Percentiles rank a stretch among this genome's conserved stretches.
phyloP scores from a whole-genome alignment of 306 rosid species.

The Rosa rugosa region DNA sequence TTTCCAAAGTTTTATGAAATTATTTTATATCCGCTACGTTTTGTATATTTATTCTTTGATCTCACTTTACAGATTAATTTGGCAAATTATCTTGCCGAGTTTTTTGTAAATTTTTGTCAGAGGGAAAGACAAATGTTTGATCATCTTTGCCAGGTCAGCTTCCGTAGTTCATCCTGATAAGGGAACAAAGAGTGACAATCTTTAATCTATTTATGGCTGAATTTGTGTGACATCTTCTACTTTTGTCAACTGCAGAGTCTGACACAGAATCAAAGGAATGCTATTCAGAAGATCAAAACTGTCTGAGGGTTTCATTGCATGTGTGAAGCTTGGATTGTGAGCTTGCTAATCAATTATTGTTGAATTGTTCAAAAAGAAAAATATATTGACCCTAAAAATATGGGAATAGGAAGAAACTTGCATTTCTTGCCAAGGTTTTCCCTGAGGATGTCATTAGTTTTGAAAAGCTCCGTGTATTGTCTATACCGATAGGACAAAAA shows the following conservation, averaged over 20 bases:
- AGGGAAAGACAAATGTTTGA: conserved; percentile 58
- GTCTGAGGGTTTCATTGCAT: conserved; percentile 29
- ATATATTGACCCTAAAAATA: not conserved
- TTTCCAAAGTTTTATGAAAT: not conserved
- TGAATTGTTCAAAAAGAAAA: not conserved
- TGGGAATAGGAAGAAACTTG: not conserved
- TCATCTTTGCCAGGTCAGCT: conserved; percentile 64
- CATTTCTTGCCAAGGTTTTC: not conserved
- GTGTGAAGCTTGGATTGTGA: not conserved
- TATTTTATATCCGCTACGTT: not conserved
- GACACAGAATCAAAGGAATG: conserved; percentile 62
- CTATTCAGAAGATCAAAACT: conserved; percentile 54
- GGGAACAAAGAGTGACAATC: not conserved
- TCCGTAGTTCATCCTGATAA: not conserved
- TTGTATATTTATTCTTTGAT: conserved; percentile 3
- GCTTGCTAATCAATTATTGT: conserved; percentile 1
- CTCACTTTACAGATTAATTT: conserved; percentile 65
- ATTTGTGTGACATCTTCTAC: conserved; percentile 1
- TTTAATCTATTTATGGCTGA: not conserved
- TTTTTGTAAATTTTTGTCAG: conserved; percentile 58
- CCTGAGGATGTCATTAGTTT: not conserved
- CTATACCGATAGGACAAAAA: not conserved
- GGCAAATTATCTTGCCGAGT: conserved; percentile 64
- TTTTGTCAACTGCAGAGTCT: conserved; percentile 55
- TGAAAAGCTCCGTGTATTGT: not conserved